Percentiles rank a stretch among this genome's conserved stretches.
phyloP scores from a whole-genome alignment of 495 filamentous ascomycete species.

The Aspergillus mulundensis region DNA sequence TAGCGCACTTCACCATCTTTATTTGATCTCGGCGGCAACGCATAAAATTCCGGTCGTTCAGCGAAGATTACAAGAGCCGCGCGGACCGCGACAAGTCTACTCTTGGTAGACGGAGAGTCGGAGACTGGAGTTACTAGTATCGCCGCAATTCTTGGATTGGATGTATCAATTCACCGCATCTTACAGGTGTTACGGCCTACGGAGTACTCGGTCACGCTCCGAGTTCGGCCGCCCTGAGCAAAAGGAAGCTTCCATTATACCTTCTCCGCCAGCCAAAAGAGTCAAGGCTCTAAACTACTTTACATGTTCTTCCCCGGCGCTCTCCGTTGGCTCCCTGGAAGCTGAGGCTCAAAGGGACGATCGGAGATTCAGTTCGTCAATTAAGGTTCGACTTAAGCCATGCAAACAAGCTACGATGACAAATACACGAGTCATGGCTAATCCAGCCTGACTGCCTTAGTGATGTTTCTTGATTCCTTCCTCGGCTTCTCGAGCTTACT shows the following conservation, averaged over 20 bases:
- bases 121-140: not conserved
- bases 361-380: not conserved
- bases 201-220: not conserved
- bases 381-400: conserved; percentile 1
- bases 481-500: not conserved
- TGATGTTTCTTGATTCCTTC: not conserved
- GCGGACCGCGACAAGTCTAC: conserved; percentile 6
- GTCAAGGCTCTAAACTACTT: no score
- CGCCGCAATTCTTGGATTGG: conserved; percentile 9
- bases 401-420: conserved; percentile 3
- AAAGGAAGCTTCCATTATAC: not conserved
- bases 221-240: not conserved
- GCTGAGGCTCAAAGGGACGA: conserved; percentile 1
- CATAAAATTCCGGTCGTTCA: not conserved
- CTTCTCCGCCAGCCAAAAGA: no score
- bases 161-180: conserved; percentile 6
- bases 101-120: not conserved
- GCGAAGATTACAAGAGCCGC: conserved; percentile 5
- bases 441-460: not conserved
- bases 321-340: not conserved
- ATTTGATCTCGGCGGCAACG: no score
- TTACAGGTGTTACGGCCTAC: not conserved
- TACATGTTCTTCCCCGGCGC: not conserved
- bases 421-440: conserved; percentile 6
- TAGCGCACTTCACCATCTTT: not conserved